These are phyloP conservation scores for Colletotrichum gloeosporioides DNA, from an alignment of 2,329 filamentous ascomycete species.

Conservation along the genomic window DNA sequence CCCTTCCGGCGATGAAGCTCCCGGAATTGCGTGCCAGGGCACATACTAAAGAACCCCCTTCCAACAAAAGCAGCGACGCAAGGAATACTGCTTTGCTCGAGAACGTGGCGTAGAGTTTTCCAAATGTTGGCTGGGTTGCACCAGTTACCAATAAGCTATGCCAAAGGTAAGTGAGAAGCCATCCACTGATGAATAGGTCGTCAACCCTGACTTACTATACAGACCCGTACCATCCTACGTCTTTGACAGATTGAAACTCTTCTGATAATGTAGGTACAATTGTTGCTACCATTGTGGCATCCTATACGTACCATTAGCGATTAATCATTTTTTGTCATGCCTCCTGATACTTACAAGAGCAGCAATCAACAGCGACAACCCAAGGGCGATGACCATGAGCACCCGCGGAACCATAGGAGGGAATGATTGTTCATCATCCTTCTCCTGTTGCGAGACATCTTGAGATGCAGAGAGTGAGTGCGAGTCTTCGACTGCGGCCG, in stretches of 20 bases:
- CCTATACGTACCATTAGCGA: not conserved
- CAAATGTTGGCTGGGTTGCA: slow-evolving; percentile 23
- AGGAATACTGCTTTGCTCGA: slow-evolving; percentile 32
- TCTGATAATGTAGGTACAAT: slow-evolving; percentile 25
- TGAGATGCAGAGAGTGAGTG: not conserved
- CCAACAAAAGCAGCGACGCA: not conserved
- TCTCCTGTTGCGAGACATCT: not conserved
- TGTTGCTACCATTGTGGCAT: not conserved
- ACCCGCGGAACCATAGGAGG: not conserved
- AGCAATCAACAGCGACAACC: not conserved
- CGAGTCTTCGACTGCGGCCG: not conserved
- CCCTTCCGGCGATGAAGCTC: slow-evolving; percentile 1
- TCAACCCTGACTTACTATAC: slow-evolving; percentile 29
- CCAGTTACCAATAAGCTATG: slow-evolving; percentile 31
- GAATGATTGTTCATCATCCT: not conserved
- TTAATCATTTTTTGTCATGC: not conserved
- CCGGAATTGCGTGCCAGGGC: not conserved
- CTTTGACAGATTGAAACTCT: slow-evolving; percentile 39
- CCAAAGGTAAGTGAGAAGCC: not conserved
- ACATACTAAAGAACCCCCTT: not conserved
- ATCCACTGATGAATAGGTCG: not conserved
- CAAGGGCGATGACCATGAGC: not conserved
- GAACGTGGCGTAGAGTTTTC: slow-evolving; percentile 42
- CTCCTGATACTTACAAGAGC: not conserved
- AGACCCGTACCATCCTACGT: slow-evolving; percentile 53